phyloP scores from a whole-genome alignment of 768 basidiomycete species.

The Boletus sp. region DNA sequence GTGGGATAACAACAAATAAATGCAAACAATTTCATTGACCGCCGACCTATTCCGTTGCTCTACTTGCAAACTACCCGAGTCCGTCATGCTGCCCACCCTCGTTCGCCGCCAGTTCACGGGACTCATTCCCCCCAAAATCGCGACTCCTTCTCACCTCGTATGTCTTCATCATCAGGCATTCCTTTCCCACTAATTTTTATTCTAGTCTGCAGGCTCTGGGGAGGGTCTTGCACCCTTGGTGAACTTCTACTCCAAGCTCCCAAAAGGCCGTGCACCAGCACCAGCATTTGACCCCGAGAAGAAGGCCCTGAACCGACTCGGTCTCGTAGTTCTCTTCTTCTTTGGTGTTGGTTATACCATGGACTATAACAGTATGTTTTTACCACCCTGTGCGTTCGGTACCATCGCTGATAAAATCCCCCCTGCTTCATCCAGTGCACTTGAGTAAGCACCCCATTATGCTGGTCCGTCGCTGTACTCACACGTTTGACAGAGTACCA shows the following conservation, averaged over 20 bases:
- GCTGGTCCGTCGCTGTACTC: slow-evolving; percentile 15
- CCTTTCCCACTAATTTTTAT: slow-evolving; percentile 3
- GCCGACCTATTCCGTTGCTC: slow-evolving; percentile 22
- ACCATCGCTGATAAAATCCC: slow-evolving; percentile 8
- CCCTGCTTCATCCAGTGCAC: slow-evolving; percentile 54
- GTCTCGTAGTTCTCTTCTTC: slow-evolving; percentile 64
- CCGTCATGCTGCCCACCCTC: slow-evolving; percentile 77
- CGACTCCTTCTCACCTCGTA: slow-evolving; percentile 86
- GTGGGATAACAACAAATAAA: slow-evolving; percentile 19
- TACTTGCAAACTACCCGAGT: neutral
- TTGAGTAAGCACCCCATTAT: slow-evolving; percentile 55
- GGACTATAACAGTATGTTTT: slow-evolving; percentile 81
- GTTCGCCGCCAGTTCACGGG: slow-evolving; percentile 80
- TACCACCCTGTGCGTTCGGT: neutral
- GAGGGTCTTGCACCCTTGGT: slow-evolving; percentile 81
- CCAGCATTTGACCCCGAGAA: slow-evolving; percentile 70
- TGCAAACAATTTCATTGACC: slow-evolving; percentile 8
- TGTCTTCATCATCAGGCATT: neutral
- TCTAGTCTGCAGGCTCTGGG: slow-evolving; percentile 77
- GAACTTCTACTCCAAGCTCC: slow-evolving; percentile 94
- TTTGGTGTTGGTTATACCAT: slow-evolving; percentile 65
- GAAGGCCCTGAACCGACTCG: slow-evolving; percentile 60
- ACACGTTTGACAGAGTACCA: slow-evolving; percentile 62
- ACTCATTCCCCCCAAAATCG: slow-evolving; percentile 93
- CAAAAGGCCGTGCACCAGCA: slow-evolving; percentile 75